Evolutionary conservation across 2,329 filamentous ascomycete genomes (phyloP).

Genomic region (Byssochlamys sp.): DNA sequence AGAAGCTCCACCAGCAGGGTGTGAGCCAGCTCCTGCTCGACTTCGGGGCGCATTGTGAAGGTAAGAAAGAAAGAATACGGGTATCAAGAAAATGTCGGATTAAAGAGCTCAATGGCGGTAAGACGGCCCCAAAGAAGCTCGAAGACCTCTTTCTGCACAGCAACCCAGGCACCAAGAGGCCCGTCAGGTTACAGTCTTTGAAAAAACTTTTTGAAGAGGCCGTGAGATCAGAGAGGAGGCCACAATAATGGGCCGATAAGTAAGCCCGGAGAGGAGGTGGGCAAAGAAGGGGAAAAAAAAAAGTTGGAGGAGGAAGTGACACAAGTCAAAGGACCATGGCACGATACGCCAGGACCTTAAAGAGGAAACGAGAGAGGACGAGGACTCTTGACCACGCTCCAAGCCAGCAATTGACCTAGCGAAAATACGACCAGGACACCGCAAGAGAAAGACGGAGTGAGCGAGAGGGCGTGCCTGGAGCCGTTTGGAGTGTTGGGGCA

Average conservation of each 20-base stretch:
- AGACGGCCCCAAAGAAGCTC: not conserved
- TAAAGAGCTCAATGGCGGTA: not conserved
- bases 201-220: not conserved
- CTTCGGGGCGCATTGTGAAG: conserved; percentile 81
- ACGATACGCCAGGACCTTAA: not conserved
- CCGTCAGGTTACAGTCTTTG: not conserved
- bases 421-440: not conserved
- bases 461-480: not conserved
- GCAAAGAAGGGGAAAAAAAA: not conserved
- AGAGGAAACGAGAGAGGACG: not conserved
- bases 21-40: conserved; percentile 98
- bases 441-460: not conserved
- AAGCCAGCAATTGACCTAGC: not conserved
- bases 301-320: not conserved
- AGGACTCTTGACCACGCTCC: not conserved
- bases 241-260: not conserved
- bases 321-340: not conserved
- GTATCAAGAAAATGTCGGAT: conserved; percentile 8
- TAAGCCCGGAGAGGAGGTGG: not conserved
- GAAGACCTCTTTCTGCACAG: not conserved
- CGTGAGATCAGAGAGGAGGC: not conserved
- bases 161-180: not conserved
- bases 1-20: conserved; percentile 96
- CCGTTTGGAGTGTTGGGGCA: not conserved
- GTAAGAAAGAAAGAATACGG: conserved; percentile 7